Conservation (phyloP, 2,329 filamentous ascomycete species). For the Colletotrichum higginsianum region DNA sequence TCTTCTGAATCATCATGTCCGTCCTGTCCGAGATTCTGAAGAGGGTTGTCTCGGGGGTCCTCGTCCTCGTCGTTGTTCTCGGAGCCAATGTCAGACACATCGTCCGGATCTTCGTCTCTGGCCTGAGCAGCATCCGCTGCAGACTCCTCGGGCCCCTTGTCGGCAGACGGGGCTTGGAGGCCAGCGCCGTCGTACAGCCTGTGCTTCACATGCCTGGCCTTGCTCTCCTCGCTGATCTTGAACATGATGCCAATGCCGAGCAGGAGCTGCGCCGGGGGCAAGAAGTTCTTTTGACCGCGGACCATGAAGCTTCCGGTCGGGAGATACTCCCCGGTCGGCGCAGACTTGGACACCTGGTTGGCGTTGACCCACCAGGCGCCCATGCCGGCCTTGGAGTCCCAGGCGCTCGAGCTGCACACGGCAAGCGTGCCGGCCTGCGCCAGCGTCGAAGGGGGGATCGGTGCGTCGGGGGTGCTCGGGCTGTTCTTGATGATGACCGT, state of each 20-base stretch:
- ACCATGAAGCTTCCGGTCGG: constrained; percentile 85
- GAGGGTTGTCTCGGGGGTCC: constrained; percentile 54
- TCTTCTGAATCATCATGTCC: constrained; percentile 49
- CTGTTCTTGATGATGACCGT: constrained; percentile 95
- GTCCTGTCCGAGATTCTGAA: constrained; percentile 50
- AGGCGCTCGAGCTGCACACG: constrained; percentile 89
- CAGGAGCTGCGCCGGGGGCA: constrained; percentile 89
- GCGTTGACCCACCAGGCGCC: constrained; percentile 95
- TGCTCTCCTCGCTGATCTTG: constrained; percentile 89
- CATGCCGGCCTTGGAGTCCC: constrained; percentile 98
- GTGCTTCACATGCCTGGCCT: constrained; percentile 84
- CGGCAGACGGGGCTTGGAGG: constrained; percentile 46
- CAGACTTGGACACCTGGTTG: constrained; percentile 91
- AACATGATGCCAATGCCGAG: constrained; percentile 92
- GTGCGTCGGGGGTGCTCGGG: constrained; percentile 80
- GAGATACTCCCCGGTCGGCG: constrained; percentile 84
- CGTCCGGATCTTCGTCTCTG: constrained; percentile 50
- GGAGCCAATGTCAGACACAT: constrained; percentile 52
- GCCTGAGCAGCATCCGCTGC: constrained; percentile 44
- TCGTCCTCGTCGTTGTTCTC: constrained; percentile 52
- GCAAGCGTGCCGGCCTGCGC: constrained; percentile 90
- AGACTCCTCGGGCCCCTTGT: constrained; percentile 24
- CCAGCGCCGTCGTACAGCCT: constrained; percentile 54
- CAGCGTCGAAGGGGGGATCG: constrained; percentile 91
- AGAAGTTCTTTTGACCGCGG: constrained; percentile 88